A percentile compares a stretch with the other conserved stretches of the same genome.
phyloP scores from a whole-genome alignment of 768 basidiomycete genomes.

The Termitomyces titanicus region DNA sequence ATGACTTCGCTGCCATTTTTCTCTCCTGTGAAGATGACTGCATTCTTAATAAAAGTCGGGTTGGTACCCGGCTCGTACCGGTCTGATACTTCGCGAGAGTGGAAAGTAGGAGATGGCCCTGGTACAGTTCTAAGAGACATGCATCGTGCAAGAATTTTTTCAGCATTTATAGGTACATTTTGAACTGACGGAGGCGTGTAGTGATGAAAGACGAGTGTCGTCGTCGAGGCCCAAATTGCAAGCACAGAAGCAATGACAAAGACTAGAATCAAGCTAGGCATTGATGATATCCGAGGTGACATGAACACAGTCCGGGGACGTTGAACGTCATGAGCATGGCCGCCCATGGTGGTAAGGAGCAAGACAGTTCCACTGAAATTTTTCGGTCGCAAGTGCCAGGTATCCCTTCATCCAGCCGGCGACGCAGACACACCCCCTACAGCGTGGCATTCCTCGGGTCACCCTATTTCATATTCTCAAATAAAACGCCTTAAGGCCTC shows the following conservation, averaged over 20 bases:
- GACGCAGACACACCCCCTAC: not conserved
- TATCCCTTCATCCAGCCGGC: not conserved
- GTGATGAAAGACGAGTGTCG: constrained; percentile 3
- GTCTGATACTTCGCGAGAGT: constrained; percentile 50
- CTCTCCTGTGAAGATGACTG: constrained; percentile 61
- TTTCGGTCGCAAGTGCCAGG: not conserved
- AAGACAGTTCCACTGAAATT: constrained; percentile 1
- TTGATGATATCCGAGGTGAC: not conserved
- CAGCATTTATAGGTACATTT: constrained; percentile 19
- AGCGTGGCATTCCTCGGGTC: not conserved
- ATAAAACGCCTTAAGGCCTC: not conserved
- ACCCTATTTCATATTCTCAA: not conserved
- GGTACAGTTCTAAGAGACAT: constrained; percentile 49
- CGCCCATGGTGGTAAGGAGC: constrained; percentile 19
- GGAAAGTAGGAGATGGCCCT: constrained; percentile 30
- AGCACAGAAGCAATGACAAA: constrained; percentile 12
- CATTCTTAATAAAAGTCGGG: constrained; percentile 68
- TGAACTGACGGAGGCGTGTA: constrained; percentile 3
- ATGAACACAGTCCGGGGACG: not conserved
- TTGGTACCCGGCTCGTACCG: constrained; percentile 64
- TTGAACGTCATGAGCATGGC: constrained; percentile 10
- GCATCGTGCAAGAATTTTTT: constrained; percentile 43
- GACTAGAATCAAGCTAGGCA: constrained; percentile 10
- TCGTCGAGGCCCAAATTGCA: constrained; percentile 11
- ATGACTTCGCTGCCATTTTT: constrained; percentile 50